phyloP scores from a whole-genome alignment of 2,329 filamentous ascomycete species.

The Exophiala lecanii-corni region DNA sequence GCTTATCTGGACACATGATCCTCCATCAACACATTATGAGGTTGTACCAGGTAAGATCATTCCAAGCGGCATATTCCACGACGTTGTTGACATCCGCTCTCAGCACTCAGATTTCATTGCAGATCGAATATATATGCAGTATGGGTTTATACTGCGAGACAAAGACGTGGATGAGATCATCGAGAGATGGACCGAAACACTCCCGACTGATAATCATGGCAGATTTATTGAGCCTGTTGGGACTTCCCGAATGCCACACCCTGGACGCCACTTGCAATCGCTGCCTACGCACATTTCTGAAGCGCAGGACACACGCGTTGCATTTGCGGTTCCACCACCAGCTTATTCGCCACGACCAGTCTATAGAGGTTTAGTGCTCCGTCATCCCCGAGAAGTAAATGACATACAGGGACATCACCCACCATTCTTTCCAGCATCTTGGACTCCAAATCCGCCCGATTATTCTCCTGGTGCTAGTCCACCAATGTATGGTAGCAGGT shows the following conservation, averaged over 20 bases:
- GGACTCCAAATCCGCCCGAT: not conserved
- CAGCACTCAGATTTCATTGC: not conserved
- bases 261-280: slow-evolving; percentile 3
- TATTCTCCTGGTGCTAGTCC: slow-evolving; percentile 1
- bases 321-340: slow-evolving; percentile 8
- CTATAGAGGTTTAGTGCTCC: slow-evolving; percentile 1
- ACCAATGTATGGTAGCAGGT: slow-evolving; percentile 3
- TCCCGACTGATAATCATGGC: not conserved
- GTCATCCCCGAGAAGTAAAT: slow-evolving; percentile 11
- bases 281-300: not conserved
- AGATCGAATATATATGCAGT: not conserved
- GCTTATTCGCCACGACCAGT: slow-evolving; percentile 6
- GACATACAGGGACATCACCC: not conserved
- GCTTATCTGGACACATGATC: not conserved
- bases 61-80: slow-evolving; percentile 7
- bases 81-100: slow-evolving; percentile 2
- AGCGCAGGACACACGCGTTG: not conserved
- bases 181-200: not conserved
- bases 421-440: not conserved
- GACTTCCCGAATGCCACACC: slow-evolving; percentile 5
- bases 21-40: not conserved
- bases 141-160: not conserved
- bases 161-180: not conserved
- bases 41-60: slow-evolving; percentile 5
- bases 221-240: not conserved